Conservation (phyloP, 345 rosid genomes). For the Mercurialis annua region DNA sequence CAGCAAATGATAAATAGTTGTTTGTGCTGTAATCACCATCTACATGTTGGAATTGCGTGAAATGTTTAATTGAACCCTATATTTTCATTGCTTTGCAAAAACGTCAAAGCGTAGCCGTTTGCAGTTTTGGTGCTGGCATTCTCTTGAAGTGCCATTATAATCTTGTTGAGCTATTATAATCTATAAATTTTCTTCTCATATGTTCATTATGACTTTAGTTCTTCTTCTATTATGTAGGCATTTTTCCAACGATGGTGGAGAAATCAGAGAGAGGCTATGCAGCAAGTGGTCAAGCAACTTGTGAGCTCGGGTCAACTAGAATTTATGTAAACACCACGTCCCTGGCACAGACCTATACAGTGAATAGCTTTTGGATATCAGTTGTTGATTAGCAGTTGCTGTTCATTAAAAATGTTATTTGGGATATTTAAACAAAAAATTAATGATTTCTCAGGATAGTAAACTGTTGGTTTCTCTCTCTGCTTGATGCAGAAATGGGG, state of each 20-base stretch:
- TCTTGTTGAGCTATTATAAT: background rate
- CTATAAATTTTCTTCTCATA: background rate
- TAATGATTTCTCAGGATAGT: background rate
- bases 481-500: constrained; percentile 74
- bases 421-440: background rate
- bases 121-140: background rate
- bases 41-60: background rate
- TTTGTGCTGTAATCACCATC: background rate
- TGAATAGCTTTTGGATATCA: background rate
- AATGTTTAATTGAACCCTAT: background rate
- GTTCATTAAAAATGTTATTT: background rate
- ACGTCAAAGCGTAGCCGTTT: background rate
- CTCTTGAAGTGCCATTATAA: background rate
- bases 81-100: background rate
- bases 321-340: constrained; percentile 53
- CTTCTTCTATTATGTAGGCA: constrained; percentile 53
- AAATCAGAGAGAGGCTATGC: constrained; percentile 64
- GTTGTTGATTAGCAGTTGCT: background rate
- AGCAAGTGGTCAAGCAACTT: constrained; percentile 53
- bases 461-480: background rate
- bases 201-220: background rate
- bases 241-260: constrained; percentile 98
- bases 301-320: constrained; percentile 83
- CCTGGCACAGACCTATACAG: background rate
- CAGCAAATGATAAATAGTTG: too few species aligned